These are phyloP conservation scores for Adansonia grandidieri DNA, from an alignment of 441 rosid species.

Conservation along the genomic window DNA sequence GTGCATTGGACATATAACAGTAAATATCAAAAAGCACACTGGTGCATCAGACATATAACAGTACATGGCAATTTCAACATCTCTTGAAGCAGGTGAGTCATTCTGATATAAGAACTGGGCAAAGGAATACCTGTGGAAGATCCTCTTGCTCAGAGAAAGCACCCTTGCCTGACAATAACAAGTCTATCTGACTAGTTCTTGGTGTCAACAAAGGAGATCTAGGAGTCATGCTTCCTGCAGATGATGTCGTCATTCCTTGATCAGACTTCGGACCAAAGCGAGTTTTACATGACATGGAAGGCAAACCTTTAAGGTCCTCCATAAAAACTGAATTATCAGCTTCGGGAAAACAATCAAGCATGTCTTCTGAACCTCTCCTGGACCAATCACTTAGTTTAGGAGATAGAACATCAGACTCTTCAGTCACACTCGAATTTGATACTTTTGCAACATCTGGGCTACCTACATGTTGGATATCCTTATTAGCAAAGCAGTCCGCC, in stretches of 20 bases:
- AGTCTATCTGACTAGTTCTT: constrained; percentile 82
- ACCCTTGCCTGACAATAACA: constrained; percentile 84
- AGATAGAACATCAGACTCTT: constrained; percentile 84
- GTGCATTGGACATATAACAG: neutral
- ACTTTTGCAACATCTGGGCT: constrained; percentile 90
- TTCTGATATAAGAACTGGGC: neutral
- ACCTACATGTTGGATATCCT: constrained; percentile 71
- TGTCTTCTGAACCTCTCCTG: constrained; percentile 94
- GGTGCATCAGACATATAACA: neutral
- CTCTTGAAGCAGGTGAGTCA: neutral
- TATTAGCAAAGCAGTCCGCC: constrained; percentile 70
- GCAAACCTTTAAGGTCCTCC: constrained; percentile 92
- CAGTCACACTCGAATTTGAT: constrained; percentile 85
- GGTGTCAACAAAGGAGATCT: constrained; percentile 94
- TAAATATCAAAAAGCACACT: neutral
- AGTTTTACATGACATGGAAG: constrained; percentile 90
- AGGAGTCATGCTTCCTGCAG: constrained; percentile 99
- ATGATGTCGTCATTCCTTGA: constrained; percentile 97
- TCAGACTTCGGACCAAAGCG: constrained; percentile 96
- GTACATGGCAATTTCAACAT: constrained; percentile 10
- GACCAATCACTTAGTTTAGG: constrained; percentile 98
- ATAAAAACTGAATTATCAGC: constrained; percentile 70
- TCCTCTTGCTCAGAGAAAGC: constrained; percentile 82
- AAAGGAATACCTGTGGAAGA: constrained; percentile 71
- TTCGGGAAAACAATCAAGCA: constrained; percentile 96